Evolutionary conservation across 2,329 filamentous ascomycete genomes (phyloP).

Genomic region (Ophiostoma montium): DNA sequence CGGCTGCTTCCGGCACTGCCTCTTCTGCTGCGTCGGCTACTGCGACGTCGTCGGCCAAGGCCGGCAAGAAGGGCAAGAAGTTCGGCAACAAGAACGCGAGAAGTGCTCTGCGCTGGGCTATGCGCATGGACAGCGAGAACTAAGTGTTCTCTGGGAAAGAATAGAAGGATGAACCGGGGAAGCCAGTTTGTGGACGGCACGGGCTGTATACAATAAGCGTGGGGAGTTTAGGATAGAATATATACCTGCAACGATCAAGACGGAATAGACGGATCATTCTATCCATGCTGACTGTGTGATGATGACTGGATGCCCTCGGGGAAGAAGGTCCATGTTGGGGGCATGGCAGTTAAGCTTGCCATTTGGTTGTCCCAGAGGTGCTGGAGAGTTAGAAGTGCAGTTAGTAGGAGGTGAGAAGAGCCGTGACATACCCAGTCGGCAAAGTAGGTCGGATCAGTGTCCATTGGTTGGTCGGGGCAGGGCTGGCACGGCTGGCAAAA

Average conservation of each 20-base stretch:
- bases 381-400: not conserved
- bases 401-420: no score
- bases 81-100: not conserved
- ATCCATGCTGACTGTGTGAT: no score
- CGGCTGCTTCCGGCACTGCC: not conserved
- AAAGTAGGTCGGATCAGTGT: not conserved
- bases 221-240: not conserved
- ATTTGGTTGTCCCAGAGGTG: not conserved
- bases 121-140: slow-evolving; percentile 1
- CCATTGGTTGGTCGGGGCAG: not conserved
- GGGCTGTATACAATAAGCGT: no score
- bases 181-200: no score
- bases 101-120: not conserved
- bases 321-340: not conserved
- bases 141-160: not conserved
- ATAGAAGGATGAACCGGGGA: no score
- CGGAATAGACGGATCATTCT: no score
- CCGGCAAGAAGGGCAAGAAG: not conserved
- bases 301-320: no score
- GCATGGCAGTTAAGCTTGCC: not conserved
- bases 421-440: not conserved
- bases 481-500: no score
- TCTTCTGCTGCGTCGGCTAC: not conserved
- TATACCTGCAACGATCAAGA: not conserved
- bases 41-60: not conserved